Base-by-base conservation (phyloP, 2,329 filamentous ascomycete genomes). In the Magnaporthiopsis rhizophila region DNA sequence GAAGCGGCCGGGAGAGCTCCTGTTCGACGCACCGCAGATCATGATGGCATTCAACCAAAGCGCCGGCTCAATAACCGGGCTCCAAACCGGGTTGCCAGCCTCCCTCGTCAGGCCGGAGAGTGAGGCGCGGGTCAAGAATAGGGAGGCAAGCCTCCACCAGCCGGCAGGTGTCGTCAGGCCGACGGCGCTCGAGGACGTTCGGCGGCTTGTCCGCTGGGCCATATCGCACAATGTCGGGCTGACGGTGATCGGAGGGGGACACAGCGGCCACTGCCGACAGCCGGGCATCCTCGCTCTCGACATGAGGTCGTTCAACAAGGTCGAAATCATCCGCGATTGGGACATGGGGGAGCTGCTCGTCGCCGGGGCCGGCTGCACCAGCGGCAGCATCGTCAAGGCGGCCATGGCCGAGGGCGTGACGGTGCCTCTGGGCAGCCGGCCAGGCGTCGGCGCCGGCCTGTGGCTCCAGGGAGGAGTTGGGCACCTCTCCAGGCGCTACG, bases 401-500 rank as follows among this genome's bases (percentile, higher is more conserved):
- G 69, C 82, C 53, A 80, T 81, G 76, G 72, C 65, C 1, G 74
- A 67, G 0, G 82, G 80, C 2, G 0, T 88, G 63, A 83, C 81
- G 64, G 80, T 89, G 2, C 85, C 86, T 0, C 71, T 89, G 3
- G 86, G 86, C 2, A 71, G 83, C 34, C 83, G 86, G 6, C 86
- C 86, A 66, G 88, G 85, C 67, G 84, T 88, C 28, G 86, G 86
- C 3, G 80, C 83, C 0, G 86, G 86, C 0, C 68, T 86, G 18
- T 88, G 84, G 84, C 75, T 89, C 60, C 85, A 89, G 75, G 86
- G 86, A 57, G 86, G 86, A 63, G 85, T 89, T 61, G 85, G 86
- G 1, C 84, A 87, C 67, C 74, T 86, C 21, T 69, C 80, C 50
- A 77, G 85, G 65, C 64, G 11, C 72, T 85, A 36, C 66, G 85